Base-by-base conservation (phyloP, 768 basidiomycete species). In the Postia placenta region DNA sequence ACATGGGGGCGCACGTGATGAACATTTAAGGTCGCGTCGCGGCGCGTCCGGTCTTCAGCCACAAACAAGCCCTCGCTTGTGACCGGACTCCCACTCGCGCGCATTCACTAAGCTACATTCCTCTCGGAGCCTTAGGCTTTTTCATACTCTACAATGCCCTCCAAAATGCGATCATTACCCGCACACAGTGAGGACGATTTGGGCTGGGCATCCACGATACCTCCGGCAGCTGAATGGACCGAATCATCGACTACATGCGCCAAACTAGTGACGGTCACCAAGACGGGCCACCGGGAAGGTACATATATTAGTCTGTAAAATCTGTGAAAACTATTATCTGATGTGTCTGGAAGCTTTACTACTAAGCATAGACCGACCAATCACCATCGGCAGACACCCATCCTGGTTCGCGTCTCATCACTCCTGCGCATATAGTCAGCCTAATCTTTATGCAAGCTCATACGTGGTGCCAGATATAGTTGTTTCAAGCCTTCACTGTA, bases 401-500 rank as follows among this genome's bases (percentile, higher is more conserved):
- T 70, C 75, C 37, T 89, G 86, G 86, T 87, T 54, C n/a, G n/a
- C n/a, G n/a, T n/a, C n/a, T n/a, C n/a, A n/a, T n/a, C n/a, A n/a
- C n/a, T n/a, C n/a, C n/a, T n/a, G n/a, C n/a, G n/a, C n/a, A n/a
- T n/a, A n/a, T n/a, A n/a, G n/a, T n/a, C n/a, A n/a, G n/a, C n/a
- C n/a, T n/a, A n/a, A n/a, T n/a, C n/a, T n/a, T n/a, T n/a, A 28
- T 40, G 20, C 38, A 43, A 71, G 70, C 54, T 69, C 85, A 35
- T 92, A 90, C 56, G 75, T 87, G 24, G 68, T 89, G 25, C 60
- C 74, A 17, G 81, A 87, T 45, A 58, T 67, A 14, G 72, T 78
- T 35, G 80, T 90, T 17, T 92, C 88, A 3, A 78, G 74, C 41
- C 57, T 86, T 28, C 85, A 87, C 62, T 89, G 84, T 73, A 85